Conservation (phyloP, 805 yeast genomes). For the Saccharomycopsis olivae region DNA sequence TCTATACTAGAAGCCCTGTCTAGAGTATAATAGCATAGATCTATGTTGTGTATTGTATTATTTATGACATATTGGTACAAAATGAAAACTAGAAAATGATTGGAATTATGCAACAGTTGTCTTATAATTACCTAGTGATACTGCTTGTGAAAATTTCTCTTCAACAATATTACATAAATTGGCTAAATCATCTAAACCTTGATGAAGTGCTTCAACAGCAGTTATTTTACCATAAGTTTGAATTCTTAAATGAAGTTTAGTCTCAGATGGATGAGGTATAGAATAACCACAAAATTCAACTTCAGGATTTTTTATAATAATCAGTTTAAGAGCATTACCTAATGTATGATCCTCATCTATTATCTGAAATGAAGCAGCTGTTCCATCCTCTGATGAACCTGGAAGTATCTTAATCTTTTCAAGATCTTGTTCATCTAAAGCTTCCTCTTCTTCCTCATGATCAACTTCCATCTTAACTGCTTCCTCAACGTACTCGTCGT, state of each 20-base stretch:
- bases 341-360: conserved; percentile 91
- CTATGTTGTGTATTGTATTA: no score
- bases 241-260: conserved; percentile 78
- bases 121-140: conserved; percentile 22
- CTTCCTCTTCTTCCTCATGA: conserved; percentile 17
- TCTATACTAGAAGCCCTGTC: no score
- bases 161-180: conserved; percentile 80
- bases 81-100: no score
- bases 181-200: conserved; percentile 78
- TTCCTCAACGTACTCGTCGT: background rate
- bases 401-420: conserved; percentile 35
- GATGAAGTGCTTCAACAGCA: conserved; percentile 86
- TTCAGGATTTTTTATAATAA: conserved; percentile 95
- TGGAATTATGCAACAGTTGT: no score
- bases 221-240: conserved; percentile 83
- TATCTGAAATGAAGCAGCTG: conserved; percentile 90
- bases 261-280: conserved; percentile 95
- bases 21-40: no score
- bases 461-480: background rate
- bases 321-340: conserved; percentile 87
- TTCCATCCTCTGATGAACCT: conserved; percentile 86
- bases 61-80: no score
- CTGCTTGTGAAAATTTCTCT: conserved; percentile 59
- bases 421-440: conserved; percentile 21
- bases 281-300: conserved; percentile 98